These are phyloP conservation scores for Aspergillus fischeri DNA, from an alignment of 2,329 filamentous ascomycete genomes.

Conservation along the genomic window DNA sequence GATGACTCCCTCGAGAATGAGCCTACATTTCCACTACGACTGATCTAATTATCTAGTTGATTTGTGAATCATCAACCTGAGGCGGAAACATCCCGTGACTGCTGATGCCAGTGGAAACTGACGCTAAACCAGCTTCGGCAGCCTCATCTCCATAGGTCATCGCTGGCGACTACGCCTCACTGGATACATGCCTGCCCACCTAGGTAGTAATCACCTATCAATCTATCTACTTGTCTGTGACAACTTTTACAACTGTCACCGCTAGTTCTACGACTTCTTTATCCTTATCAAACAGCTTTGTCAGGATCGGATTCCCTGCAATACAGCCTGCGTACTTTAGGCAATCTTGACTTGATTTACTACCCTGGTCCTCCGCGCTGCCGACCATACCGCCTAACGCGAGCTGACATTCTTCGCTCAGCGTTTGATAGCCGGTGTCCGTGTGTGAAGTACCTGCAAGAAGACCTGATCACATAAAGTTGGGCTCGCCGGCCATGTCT, in stretches of 20 bases:
- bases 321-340: constrained; percentile 15
- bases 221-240: constrained; percentile 5
- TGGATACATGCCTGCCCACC: constrained; percentile 12
- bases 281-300: background rate
- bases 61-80: background rate
- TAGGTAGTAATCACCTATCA: background rate
- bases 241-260: background rate
- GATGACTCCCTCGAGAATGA: background rate
- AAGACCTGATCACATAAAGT: constrained; percentile 25
- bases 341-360: constrained; percentile 15
- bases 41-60: background rate
- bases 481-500: constrained; percentile 54
- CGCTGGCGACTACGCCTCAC: constrained; percentile 14
- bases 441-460: constrained; percentile 23
- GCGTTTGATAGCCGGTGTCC: constrained; percentile 19
- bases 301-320: background rate
- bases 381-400: constrained; percentile 12
- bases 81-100: constrained; percentile 28
- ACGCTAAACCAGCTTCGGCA: constrained; percentile 24
- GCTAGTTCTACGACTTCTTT: background rate
- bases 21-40: background rate
- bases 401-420: constrained; percentile 20
- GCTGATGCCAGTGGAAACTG: constrained; percentile 1
- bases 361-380: constrained; percentile 1
- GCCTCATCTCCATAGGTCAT: constrained; percentile 21